phyloP scores from a whole-genome alignment of 371 early-diverging fungal genomes.

The Mortierella sp. region DNA sequence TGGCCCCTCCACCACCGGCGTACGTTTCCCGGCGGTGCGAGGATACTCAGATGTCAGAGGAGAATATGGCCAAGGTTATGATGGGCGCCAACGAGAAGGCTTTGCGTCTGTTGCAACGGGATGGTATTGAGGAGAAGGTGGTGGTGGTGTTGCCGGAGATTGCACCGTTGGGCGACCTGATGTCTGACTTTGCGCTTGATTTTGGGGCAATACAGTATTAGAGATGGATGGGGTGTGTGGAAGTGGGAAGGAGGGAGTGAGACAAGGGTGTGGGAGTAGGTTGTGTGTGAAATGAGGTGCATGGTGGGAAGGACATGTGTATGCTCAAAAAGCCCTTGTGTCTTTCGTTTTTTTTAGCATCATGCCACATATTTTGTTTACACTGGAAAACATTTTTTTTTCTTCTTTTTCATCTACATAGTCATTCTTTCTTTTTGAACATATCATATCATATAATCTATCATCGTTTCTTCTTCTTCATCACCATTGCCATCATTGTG shows the following conservation, averaged over 20 bases:
- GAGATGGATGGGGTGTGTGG: neutral
- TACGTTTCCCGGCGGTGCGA: constrained; percentile 24
- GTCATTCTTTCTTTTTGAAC: too few relatives aligned
- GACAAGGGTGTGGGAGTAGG: neutral
- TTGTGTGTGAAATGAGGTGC: neutral
- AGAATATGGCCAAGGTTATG: neutral
- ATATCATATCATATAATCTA: too few relatives aligned
- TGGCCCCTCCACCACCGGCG: constrained; percentile 28
- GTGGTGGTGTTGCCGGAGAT: constrained; percentile 29
- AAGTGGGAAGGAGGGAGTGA: neutral
- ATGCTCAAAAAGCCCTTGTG: neutral
- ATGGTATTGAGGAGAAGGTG: neutral
- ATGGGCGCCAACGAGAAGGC: neutral
- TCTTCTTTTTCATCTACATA: too few relatives aligned
- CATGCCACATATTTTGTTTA: neutral
- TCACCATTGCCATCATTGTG: too few relatives aligned
- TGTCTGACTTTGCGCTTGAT: constrained; percentile 36
- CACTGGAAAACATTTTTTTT: neutral
- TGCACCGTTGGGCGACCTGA: constrained; percentile 32
- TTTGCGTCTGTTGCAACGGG: neutral
- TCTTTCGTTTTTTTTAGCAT: neutral
- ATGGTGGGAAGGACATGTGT: neutral
- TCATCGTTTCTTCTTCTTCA: too few relatives aligned
- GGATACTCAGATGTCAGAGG: neutral
- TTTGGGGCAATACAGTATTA: constrained; percentile 17